Percentiles rank a stretch among this genome's conserved stretches.
Evolutionary conservation across 352 stramenopile species (phyloP).

Genomic region (Globisporangium spiculum): DNA sequence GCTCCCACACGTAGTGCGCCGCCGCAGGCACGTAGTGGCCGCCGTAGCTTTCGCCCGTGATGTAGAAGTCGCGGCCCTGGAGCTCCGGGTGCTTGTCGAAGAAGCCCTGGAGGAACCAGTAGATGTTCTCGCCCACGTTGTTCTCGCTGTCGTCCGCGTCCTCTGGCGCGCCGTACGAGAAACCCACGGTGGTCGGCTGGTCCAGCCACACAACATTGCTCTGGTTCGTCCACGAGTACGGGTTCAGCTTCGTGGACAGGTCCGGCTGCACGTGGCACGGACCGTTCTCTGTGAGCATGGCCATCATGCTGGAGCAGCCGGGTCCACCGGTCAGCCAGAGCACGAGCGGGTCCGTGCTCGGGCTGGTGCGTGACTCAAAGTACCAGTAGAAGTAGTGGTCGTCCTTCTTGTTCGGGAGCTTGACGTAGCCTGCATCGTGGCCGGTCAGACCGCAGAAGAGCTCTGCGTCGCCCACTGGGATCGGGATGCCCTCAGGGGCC

Average conservation of each 20-base stretch:
- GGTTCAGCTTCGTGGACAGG: too few relatives aligned
- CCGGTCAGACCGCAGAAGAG: conserved; percentile 27
- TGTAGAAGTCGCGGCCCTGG: too few relatives aligned
- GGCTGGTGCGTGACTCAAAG: conserved; percentile 30
- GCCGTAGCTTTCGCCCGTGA: too few relatives aligned
- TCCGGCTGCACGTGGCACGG: conserved; percentile 7
- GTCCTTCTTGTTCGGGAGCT: conserved; percentile 28
- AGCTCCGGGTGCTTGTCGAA: too few relatives aligned
- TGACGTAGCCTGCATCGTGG: conserved; percentile 37
- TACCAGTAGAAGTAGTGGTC: conserved; percentile 63
- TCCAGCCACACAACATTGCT: background rate
- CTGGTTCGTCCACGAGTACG: too few relatives aligned
- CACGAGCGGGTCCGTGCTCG: conserved; percentile 28
- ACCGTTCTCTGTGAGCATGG: too few relatives aligned
- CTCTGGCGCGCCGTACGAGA: too few relatives aligned
- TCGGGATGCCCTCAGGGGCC: conserved; percentile 4
- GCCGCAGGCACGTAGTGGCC: too few relatives aligned
- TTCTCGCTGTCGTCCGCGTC: too few relatives aligned
- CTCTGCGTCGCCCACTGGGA: background rate
- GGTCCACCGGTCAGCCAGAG: conserved; percentile 41
- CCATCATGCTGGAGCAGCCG: background rate
- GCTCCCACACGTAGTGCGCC: too few relatives aligned
- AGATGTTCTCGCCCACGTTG: background rate
- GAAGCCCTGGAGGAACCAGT: background rate
- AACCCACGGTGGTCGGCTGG: background rate